Conservation (phyloP, 208 protist genomes). For the Leishmania martiniquensis region DNA sequence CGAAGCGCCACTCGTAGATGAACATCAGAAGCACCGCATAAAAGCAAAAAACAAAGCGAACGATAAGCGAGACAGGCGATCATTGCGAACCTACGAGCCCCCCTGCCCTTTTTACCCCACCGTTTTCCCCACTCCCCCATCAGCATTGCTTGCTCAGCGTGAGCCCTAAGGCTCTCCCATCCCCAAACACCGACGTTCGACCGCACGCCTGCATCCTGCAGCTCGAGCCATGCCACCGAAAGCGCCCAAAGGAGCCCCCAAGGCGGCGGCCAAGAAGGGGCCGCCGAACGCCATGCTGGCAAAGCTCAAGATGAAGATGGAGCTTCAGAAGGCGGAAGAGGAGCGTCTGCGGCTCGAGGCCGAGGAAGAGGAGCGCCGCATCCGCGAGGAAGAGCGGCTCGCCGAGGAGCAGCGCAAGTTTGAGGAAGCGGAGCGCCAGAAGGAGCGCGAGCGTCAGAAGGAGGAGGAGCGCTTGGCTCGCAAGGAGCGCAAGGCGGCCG, state of each 20-base stretch:
- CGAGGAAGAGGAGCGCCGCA: conserved; percentile 80
- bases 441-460: conserved; percentile 81
- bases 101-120: too few species aligned
- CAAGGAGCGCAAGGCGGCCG: conserved; percentile 64
- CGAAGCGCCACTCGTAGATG: conserved; percentile 1
- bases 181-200: not conserved
- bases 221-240: conserved; percentile 79
- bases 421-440: conserved; percentile 77
- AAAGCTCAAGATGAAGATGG: conserved; percentile 92
- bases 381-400: conserved; percentile 82
- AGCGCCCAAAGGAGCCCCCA: conserved; percentile 73
- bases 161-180: not conserved
- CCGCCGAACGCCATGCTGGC: conserved; percentile 81
- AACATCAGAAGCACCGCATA: not conserved
- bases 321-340: conserved; percentile 86
- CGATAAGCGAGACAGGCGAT: not conserved
- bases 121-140: not conserved
- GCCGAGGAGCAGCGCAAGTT: conserved; percentile 87
- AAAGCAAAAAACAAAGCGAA: not conserved
- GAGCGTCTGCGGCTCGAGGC: conserved; percentile 70
- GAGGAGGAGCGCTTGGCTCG: conserved; percentile 67
- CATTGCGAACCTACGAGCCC: not conserved
- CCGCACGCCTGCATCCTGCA: not conserved
- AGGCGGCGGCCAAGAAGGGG: conserved; percentile 78
- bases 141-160: not conserved